Evolutionary conservation across 176 grass and related monocot species (phyloP).

Genomic region (Paspalum notatum): DNA sequence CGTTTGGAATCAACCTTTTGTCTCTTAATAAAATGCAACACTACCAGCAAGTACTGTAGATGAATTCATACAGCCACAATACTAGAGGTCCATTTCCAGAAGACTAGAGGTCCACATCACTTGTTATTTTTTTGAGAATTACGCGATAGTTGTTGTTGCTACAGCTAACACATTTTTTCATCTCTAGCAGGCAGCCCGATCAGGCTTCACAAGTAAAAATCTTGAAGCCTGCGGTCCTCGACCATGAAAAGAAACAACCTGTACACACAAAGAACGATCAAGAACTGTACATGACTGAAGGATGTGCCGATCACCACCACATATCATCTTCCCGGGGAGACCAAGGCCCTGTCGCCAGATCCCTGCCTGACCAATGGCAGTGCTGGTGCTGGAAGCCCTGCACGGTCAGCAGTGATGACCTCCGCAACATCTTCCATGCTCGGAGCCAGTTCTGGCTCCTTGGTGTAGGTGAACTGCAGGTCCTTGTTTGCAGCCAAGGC

Average conservation of each 20-base stretch:
- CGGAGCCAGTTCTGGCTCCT: neutral
- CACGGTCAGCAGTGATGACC: neutral
- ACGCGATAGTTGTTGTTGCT: neutral
- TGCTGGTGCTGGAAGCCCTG: neutral
- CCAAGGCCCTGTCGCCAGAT: neutral
- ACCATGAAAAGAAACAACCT: conserved; percentile 30
- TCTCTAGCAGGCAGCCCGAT: neutral
- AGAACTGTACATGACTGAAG: conserved; percentile 55
- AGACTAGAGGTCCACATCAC: neutral
- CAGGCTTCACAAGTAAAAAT: conserved; percentile 51
- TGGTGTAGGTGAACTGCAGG: conserved; percentile 23
- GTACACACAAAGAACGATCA: conserved; percentile 45
- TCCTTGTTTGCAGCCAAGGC: conserved; percentile 4
- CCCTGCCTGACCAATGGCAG: neutral
- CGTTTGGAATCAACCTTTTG: no score
- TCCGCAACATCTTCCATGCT: neutral
- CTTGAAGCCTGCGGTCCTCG: conserved; percentile 35
- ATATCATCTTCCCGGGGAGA: conserved; percentile 1
- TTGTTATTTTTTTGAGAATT: neutral
- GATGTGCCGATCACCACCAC: neutral
- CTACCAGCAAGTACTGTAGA: neutral
- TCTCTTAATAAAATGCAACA: neutral
- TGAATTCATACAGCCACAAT: conserved; percentile 19
- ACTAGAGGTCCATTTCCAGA: neutral
- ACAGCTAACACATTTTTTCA: conserved; percentile 29